Percentiles rank a stretch among this genome's conserved stretches.
Conservation (phyloP, 306 rosid species). For the Cicer cuneatum region DNA sequence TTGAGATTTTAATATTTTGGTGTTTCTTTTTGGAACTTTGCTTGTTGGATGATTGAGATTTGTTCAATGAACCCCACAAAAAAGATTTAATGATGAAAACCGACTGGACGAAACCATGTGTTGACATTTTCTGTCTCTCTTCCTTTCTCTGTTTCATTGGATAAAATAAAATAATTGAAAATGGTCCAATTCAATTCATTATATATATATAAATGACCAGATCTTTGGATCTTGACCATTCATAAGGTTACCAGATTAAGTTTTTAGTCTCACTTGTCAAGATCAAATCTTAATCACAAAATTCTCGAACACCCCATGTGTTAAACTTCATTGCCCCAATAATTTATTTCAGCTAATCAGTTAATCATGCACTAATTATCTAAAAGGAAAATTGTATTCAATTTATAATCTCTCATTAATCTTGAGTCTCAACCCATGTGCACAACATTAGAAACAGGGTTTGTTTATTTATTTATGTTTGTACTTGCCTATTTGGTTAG, state of each 20-base stretch:
- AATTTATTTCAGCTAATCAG: conserved; percentile 37
- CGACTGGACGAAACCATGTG: conserved; percentile 43
- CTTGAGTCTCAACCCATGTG: conserved; percentile 51
- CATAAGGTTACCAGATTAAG: neutral
- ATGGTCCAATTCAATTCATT: conserved; percentile 30
- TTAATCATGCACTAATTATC: conserved; percentile 43
- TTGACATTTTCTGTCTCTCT: conserved; percentile 42
- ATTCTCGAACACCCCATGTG: conserved; percentile 65
- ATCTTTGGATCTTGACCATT: conserved; percentile 49
- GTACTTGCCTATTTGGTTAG: conserved; percentile 21
- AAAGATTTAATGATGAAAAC: conserved; percentile 40
- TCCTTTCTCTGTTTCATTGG: conserved; percentile 22
- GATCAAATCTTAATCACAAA: conserved; percentile 43
- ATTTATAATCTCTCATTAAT: conserved; percentile 28
- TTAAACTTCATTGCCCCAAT: conserved; percentile 15
- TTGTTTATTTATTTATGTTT: conserved; percentile 14
- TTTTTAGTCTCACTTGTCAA: conserved; percentile 30
- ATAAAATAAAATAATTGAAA: conserved; percentile 37
- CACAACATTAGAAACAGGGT: conserved; percentile 21
- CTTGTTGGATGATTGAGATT: conserved; percentile 48
- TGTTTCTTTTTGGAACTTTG: conserved; percentile 60
- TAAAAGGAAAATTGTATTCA: neutral
- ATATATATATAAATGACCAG: conserved; percentile 26
- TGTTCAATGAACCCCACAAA: conserved; percentile 54
- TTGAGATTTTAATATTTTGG: conserved; percentile 39